These are phyloP conservation scores for Chaetoceros tenuissimus DNA, from an alignment of 108 stramenopile genomes.

Conservation along the genomic window DNA sequence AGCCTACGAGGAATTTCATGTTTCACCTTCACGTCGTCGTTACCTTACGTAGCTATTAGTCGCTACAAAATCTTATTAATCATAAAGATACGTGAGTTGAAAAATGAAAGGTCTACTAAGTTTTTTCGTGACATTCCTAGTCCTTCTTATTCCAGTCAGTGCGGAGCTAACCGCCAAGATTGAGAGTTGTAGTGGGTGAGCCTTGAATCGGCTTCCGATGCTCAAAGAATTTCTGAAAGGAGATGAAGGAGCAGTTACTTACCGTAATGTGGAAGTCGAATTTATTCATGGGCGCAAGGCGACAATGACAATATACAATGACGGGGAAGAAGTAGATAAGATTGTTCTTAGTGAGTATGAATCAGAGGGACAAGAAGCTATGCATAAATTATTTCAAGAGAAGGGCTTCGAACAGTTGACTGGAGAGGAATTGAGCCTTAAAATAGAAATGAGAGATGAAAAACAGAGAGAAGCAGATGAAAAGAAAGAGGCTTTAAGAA, in stretches of 20 bases:
- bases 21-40: too few species aligned
- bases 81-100: too few species aligned
- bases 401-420: neutral
- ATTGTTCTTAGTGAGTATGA: neutral
- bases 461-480: neutral
- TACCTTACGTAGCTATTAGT: too few species aligned
- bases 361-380: neutral
- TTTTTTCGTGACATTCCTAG: neutral
- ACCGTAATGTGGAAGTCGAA: slow-evolving; percentile 20
- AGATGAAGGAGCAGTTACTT: slow-evolving; percentile 16
- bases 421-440: neutral
- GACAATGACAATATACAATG: slow-evolving; percentile 31
- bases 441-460: neutral
- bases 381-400: neutral
- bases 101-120: neutral
- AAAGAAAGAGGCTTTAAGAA: neutral
- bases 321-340: neutral
- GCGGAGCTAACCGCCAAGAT: slow-evolving; percentile 16
- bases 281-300: slow-evolving; percentile 22
- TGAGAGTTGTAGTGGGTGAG: slow-evolving; percentile 30
- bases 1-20: too few species aligned
- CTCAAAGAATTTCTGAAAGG: slow-evolving; percentile 29
- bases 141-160: slow-evolving; percentile 1
- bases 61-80: too few species aligned
- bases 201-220: slow-evolving; percentile 19